Conservation (phyloP, 192 early-diverging fungal species). For the Phlyctochytrium planicorne region DNA sequence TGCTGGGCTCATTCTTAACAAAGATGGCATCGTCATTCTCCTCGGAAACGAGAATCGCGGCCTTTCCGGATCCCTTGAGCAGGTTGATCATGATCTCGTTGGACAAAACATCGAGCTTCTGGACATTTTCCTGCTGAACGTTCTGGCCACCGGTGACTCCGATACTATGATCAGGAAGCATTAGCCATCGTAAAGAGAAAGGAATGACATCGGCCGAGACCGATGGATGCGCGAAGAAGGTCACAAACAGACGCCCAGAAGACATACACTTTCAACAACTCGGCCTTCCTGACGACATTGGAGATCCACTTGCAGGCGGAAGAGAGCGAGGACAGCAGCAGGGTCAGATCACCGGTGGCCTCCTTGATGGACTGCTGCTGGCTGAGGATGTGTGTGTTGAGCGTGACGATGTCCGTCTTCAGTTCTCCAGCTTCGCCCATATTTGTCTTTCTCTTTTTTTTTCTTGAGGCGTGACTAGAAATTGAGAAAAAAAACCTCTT, state of each 20-base stretch:
- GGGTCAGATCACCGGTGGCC: conserved; percentile 90
- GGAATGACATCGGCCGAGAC: not conserved
- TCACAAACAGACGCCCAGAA: not conserved
- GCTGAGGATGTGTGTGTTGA: conserved; percentile 88
- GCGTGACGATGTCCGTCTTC: conserved; percentile 87
- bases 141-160: conserved; percentile 87
- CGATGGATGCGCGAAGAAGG: not conserved
- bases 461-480: too few species aligned
- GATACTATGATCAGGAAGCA: conserved; percentile 50
- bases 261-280: conserved; percentile 89
- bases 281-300: conserved; percentile 93
- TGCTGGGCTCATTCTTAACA: conserved; percentile 55
- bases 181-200: not conserved
- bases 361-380: conserved; percentile 84
- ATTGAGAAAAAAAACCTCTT: too few species aligned
- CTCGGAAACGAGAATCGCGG: conserved; percentile 93
- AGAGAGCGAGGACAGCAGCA: conserved; percentile 86
- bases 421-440: conserved; percentile 49
- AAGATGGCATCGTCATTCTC: conserved; percentile 94
- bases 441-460: too few species aligned
- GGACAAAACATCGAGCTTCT: conserved; percentile 95
- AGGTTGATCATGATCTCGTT: conserved; percentile 99
- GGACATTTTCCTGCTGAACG: conserved; percentile 91
- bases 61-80: conserved; percentile 82
- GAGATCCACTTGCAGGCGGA: conserved; percentile 97